Conservation (phyloP, 371 early-diverging fungal species). For the Lichtheimia hyalospora region DNA sequence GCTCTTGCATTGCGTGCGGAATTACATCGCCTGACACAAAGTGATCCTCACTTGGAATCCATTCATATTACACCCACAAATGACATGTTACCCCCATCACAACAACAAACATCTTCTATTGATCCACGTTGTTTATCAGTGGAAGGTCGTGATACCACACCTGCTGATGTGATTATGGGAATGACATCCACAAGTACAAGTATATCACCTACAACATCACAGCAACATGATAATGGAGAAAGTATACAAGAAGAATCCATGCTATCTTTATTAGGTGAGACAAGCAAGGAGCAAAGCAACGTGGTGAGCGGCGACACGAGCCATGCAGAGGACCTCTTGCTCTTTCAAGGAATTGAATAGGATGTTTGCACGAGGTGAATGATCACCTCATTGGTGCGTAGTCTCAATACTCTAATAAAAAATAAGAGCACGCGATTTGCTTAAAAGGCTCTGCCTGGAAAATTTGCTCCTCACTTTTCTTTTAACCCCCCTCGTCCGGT, state of each 20-base stretch:
- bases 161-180: constrained; percentile 10
- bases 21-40: constrained; percentile 24
- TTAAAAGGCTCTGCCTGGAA: background rate
- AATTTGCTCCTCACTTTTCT: constrained; percentile 3
- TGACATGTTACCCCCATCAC: constrained; percentile 5
- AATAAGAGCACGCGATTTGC: constrained; percentile 1
- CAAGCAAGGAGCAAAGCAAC: background rate
- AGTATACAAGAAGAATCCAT: constrained; percentile 4
- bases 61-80: constrained; percentile 33
- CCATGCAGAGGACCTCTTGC: constrained; percentile 13
- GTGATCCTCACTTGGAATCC: constrained; percentile 10
- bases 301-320: background rate
- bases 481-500: constrained; percentile 16
- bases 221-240: background rate
- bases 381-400: background rate
- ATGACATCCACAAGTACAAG: background rate
- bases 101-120: constrained; percentile 5
- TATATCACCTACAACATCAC: too few species aligned
- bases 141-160: constrained; percentile 5
- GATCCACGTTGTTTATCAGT: constrained; percentile 11
- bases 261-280: constrained; percentile 5
- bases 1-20: constrained; percentile 37
- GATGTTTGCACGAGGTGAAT: background rate
- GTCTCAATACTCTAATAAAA: constrained; percentile 2
- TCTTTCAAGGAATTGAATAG: constrained; percentile 12